phyloP scores from a whole-genome alignment of 345 rosid genomes.

The Brassica incana region DNA sequence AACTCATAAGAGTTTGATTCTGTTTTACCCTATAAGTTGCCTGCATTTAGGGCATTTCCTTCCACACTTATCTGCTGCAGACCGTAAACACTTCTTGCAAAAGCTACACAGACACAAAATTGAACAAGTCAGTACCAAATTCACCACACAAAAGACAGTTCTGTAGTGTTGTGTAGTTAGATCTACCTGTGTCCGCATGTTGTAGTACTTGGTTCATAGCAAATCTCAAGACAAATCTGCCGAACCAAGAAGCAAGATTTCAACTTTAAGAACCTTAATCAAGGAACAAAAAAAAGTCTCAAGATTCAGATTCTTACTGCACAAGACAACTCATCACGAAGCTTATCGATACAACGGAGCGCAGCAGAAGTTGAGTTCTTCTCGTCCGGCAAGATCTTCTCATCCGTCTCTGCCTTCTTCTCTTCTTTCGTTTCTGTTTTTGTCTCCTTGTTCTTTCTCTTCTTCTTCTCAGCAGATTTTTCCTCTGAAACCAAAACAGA shows the following conservation, averaged over 20 bases:
- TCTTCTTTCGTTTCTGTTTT: slow-evolving; percentile 34
- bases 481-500: slow-evolving; percentile 22
- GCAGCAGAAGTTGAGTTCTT: slow-evolving; percentile 31
- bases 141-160: background rate
- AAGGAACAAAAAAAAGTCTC: background rate
- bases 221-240: slow-evolving; percentile 93
- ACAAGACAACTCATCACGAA: slow-evolving; percentile 88
- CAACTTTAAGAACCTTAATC: slow-evolving; percentile 1
- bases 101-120: slow-evolving; percentile 54
- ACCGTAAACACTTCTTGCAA: slow-evolving; percentile 80
- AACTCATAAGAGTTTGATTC: background rate
- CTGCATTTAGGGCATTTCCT: slow-evolving; percentile 92
- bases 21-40: slow-evolving; percentile 68
- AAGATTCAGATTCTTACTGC: slow-evolving; percentile 60
- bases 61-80: slow-evolving; percentile 92
- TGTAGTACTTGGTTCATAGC: slow-evolving; percentile 95
- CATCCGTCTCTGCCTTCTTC: slow-evolving; percentile 30
- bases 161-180: background rate
- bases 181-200: slow-evolving; percentile 90
- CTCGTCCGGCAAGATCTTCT: slow-evolving; percentile 25
- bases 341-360: slow-evolving; percentile 72
- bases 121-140: slow-evolving; percentile 9
- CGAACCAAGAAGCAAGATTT: background rate
- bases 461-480: slow-evolving; percentile 39
- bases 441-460: slow-evolving; percentile 28